Conservation (phyloP, 306 rosid species). For the Gynostemma pentaphyllum region DNA sequence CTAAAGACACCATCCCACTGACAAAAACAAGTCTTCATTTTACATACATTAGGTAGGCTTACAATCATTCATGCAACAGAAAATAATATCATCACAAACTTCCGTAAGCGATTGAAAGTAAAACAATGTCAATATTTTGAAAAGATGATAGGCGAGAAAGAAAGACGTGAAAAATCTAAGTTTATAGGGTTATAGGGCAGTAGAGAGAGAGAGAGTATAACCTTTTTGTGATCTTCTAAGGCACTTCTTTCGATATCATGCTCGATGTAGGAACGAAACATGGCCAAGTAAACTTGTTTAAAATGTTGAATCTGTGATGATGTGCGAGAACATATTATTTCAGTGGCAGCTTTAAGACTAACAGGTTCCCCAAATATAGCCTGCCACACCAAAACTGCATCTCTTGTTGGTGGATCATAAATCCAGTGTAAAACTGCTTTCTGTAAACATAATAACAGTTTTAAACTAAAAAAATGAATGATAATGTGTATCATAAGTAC, state of each 20-base stretch:
- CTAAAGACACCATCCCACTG: no score
- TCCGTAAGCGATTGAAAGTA: no score
- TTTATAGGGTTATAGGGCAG: background rate
- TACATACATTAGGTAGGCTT: no score
- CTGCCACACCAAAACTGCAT: slow-evolving; percentile 37
- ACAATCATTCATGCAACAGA: no score
- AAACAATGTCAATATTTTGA: no score
- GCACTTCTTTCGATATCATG: slow-evolving; percentile 41
- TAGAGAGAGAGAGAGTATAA: slow-evolving; percentile 1
- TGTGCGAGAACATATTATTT: slow-evolving; percentile 65
- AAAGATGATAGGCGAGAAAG: no score
- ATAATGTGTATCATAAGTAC: no score
- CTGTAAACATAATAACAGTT: slow-evolving; percentile 18
- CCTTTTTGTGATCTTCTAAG: slow-evolving; percentile 63
- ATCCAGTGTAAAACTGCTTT: slow-evolving; percentile 67
- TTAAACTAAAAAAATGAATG: no score
- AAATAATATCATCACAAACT: no score
- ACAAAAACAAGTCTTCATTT: no score
- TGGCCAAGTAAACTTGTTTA: slow-evolving; percentile 42
- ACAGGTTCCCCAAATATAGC: slow-evolving; percentile 18
- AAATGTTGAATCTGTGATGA: slow-evolving; percentile 61
- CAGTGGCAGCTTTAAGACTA: slow-evolving; percentile 51
- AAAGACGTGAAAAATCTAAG: background rate
- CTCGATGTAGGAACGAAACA: slow-evolving; percentile 33
- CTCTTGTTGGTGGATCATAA: slow-evolving; percentile 60